Base-by-base conservation (phyloP, 202 grass and related monocot genomes). In the Alloteropsis angusta region DNA sequence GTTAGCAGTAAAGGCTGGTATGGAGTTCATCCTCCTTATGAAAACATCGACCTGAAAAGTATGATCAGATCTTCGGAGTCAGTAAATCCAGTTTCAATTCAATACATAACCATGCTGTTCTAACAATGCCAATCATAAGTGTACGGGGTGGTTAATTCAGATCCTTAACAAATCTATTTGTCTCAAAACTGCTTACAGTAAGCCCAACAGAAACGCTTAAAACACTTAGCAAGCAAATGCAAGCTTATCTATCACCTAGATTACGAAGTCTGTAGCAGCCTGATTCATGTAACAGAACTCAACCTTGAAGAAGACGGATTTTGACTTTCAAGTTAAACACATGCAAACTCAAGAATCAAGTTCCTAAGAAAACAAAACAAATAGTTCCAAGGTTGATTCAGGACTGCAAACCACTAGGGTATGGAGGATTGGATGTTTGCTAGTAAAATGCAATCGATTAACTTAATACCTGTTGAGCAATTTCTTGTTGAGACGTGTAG, bases 1-100 rank as follows among this genome's bases (percentile, higher is more conserved):
- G 84, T 98, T 95, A 70, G 96, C 96, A 39, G 96, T 98, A 68
- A 98, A 98, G 10, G 92, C 96, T 1, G 92, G 91, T 58, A 98
- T 88, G 17, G 96, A 95, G 37, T 98, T 95, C 96, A 89, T 91
- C 86, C 90, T 95, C 78, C 68, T 89, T 83, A 93, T 84, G 72
- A 90, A 98, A 78, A 95, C 72, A 60, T 95, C 96, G 8, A 98
- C 90, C 96, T 98, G 85, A 59, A 87, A 94, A 63, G 68, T 46
- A 77, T 15, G 3, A 32, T 83, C 71, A 62, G n/a, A 72, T 84
- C 58, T 80, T 52, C 47, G 26, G 15, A 38, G 11, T 44, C 35
- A 56, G 60, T 75, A 71, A 78, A 76, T 64, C 45, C 14, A 49
- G 38, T 56, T 73, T 10, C 43, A 23, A 5, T 16, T 68, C 39